Percentiles rank a stretch among this genome's conserved stretches.
Evolutionary conservation across 257 asterid species (phyloP).

Genomic region (Paraleonurus japonicus): DNA sequence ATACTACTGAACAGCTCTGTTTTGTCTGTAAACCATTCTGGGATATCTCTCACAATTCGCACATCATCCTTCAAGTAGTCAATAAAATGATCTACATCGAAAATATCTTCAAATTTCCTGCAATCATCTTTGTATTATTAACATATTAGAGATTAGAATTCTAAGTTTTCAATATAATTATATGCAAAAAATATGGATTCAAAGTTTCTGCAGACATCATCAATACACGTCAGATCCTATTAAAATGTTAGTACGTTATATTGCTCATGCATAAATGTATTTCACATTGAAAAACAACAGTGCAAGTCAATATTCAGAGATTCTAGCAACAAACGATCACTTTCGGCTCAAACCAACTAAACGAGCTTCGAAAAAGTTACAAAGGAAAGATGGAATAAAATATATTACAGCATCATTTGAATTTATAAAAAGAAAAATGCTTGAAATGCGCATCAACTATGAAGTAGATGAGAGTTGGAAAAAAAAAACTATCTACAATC

Average conservation of each 20-base stretch:
- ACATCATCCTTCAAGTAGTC: conserved; percentile 92
- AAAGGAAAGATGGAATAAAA: neutral
- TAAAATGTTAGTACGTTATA: neutral
- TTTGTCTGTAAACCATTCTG: conserved; percentile 99
- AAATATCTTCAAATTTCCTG: conserved; percentile 99
- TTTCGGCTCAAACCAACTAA: conserved; percentile 3
- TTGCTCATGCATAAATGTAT: neutral
- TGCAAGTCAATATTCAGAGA: too few species aligned
- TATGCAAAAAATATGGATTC: conserved; percentile 56
- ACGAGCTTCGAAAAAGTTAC: neutral
- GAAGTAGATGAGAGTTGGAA: neutral
- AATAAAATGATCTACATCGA: conserved; percentile 94
- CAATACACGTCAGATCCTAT: neutral
- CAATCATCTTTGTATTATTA: conserved; percentile 26
- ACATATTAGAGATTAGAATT: conserved; percentile 18
- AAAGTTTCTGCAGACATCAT: conserved; percentile 49
- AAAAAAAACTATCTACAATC: neutral
- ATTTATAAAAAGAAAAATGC: neutral
- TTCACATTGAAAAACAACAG: neutral
- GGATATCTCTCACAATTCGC: conserved; percentile 87
- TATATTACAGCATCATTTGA: conserved; percentile 5
- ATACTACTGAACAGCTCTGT: conserved; percentile 90
- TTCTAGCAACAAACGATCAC: neutral
- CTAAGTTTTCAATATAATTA: conserved; percentile 53
- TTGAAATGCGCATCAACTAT: neutral